phyloP scores from a whole-genome alignment of 2,329 filamentous ascomycete genomes.

The Phyllosticta capitalensis region DNA sequence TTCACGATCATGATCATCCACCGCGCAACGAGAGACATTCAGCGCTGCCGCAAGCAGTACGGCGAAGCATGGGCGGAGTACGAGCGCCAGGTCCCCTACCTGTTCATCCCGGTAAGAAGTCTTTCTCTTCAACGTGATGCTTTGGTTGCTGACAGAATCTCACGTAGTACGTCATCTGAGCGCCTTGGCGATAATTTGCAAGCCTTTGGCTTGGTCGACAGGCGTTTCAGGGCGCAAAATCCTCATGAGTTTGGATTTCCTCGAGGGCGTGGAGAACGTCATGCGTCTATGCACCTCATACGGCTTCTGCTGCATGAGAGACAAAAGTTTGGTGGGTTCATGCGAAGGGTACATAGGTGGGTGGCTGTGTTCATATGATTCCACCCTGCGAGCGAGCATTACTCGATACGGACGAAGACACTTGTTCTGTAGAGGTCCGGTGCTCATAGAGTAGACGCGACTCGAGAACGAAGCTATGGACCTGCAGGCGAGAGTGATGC shows the following conservation, averaged over 20 bases:
- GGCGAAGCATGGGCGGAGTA: slow-evolving; percentile 77
- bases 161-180: slow-evolving; percentile 9
- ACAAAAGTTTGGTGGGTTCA: not conserved
- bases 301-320: not conserved
- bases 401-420: not conserved
- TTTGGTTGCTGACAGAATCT: not conserved
- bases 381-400: not conserved
- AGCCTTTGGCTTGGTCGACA: not conserved
- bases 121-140: not conserved
- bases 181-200: not conserved
- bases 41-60: slow-evolving; percentile 67
- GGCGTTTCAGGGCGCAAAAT: not conserved
- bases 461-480: not conserved
- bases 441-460: not conserved
- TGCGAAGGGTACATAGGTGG: not conserved
- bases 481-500: not conserved
- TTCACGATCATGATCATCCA: slow-evolving; percentile 73
- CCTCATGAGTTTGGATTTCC: not conserved
- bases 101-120: slow-evolving; percentile 61
- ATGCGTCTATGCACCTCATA: not conserved
- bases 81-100: slow-evolving; percentile 67
- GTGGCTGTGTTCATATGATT: not conserved
- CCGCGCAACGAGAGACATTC: slow-evolving; percentile 64
- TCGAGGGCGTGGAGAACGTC: not conserved
- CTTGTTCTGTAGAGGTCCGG: not conserved